phyloP scores from a whole-genome alignment of 208 protist species.

The Leishmania turanica region DNA sequence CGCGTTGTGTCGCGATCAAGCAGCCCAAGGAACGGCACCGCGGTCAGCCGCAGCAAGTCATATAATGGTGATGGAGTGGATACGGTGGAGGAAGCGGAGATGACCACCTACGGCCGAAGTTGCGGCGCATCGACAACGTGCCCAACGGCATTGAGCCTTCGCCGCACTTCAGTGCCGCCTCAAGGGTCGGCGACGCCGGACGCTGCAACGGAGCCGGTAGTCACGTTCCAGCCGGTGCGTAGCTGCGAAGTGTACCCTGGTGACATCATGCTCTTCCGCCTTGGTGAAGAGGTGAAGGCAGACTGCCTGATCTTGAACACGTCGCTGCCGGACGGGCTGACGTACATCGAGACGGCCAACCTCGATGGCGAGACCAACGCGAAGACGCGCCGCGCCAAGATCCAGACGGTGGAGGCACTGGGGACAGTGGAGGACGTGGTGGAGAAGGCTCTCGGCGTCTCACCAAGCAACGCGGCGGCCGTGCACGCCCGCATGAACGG shows the following conservation, averaged over 20 bases:
- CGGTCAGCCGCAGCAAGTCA: not conserved
- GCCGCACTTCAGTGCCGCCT: not conserved
- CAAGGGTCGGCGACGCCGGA: not conserved
- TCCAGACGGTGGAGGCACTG: slow-evolving; percentile 58
- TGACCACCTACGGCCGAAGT: not conserved
- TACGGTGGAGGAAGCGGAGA: not conserved
- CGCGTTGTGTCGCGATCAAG: not conserved
- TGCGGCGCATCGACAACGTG: not conserved
- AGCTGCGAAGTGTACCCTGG: slow-evolving; percentile 79
- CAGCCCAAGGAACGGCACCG: not conserved
- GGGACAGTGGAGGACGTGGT: slow-evolving; percentile 79
- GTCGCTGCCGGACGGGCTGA: slow-evolving; percentile 71
- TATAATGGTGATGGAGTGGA: not conserved
- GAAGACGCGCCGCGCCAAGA: slow-evolving; percentile 77
- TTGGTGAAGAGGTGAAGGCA: slow-evolving; percentile 74
- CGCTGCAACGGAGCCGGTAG: not conserved
- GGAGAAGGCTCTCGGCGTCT: slow-evolving; percentile 36
- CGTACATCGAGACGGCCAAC: slow-evolving; percentile 91
- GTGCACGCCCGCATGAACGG: slow-evolving; percentile 28
- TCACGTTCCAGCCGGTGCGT: slow-evolving; percentile 45
- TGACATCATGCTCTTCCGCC: slow-evolving; percentile 74
- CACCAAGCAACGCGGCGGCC: slow-evolving; percentile 16
- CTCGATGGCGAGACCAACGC: slow-evolving; percentile 94
- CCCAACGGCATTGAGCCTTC: not conserved
- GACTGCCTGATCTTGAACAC: slow-evolving; percentile 88